Evolutionary conservation across 1,284 basidiomycete species (phyloP), one percentile per base, ranked within the genome.

Genomic region (Irpex sp.): DNA sequence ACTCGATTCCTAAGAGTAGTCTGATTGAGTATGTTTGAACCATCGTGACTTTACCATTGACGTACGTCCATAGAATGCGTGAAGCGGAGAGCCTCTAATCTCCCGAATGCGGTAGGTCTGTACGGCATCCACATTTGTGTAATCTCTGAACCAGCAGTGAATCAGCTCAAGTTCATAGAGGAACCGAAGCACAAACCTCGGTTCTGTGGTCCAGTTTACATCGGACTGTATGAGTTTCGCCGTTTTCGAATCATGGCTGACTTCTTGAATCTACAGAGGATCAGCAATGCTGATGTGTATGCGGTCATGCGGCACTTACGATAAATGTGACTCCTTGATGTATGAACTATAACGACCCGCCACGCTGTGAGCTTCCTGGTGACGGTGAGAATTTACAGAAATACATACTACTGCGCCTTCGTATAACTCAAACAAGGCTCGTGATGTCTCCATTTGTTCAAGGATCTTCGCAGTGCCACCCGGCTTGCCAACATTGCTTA

Each of bases 391-490:
- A n/a, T 37, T 19, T 6, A 8, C n/a, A 15, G 38, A 2, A 11
- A 17, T 19, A 79, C 85, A 59, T 74, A 90, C 89, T 68, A 92
- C 85, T 8, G 84, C 89, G n/a, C 89, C 90, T 75, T 92, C 87
- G 68, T 92, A 89, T 31, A 93, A 80, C 74, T 96, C 94, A 66
- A 96, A 96, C 65, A 96, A 79, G 0, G 93, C 93, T 31, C 94
- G 80, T 31, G 92, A 93, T 44, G 89, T 75, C 75, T 97, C 94
- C n/a, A 96, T 81, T 72, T 96, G 93, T 76, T 97, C 94, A 31
- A 97, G 73, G 26, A 94, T 80, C 52, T 76, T 80, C 2, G 82
- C 79, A 0, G 66, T 72, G 5, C 79, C 78, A 60, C 75, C 71
- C 61, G 73, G 64, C 66, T 77, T 67, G 60, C 76, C 73, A 0